A percentile compares a stretch with the other conserved stretches of the same genome.
Conservation (phyloP, 495 filamentous ascomycete genomes). For the Penicillium subrubescens region DNA sequence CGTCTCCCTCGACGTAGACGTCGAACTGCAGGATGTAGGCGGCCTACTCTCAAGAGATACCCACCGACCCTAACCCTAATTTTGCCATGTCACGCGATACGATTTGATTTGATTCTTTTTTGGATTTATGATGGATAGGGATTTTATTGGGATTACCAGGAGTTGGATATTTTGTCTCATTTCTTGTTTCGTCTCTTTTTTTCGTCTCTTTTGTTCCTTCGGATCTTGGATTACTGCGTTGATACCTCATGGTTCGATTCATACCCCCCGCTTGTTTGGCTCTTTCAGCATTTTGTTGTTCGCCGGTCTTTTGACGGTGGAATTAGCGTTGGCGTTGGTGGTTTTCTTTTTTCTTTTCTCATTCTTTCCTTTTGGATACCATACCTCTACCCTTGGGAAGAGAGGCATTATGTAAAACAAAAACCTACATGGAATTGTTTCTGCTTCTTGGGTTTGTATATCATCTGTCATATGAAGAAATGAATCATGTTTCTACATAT, state of each 20-base stretch:
- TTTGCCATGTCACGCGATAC: constrained; percentile 9
- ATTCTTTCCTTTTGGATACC: background rate
- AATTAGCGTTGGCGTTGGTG: constrained; percentile 22
- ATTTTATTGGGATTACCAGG: background rate
- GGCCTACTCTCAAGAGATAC: constrained; percentile 43
- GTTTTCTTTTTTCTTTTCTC: constrained; percentile 11
- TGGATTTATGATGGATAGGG: background rate
- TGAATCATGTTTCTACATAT: background rate
- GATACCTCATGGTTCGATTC: background rate
- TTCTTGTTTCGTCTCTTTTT: background rate
- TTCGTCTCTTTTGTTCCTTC: no score
- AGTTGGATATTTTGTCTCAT: constrained; percentile 3
- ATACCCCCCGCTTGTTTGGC: background rate
- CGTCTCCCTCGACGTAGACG: constrained; percentile 23
- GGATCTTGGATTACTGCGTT: background rate
- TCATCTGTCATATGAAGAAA: background rate
- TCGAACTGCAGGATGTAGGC: constrained; percentile 57
- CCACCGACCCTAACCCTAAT: background rate
- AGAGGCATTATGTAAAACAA: constrained; percentile 2
- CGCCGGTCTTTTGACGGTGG: constrained; percentile 11
- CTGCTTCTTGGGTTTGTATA: background rate
- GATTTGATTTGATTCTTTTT: background rate
- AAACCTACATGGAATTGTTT: constrained; percentile 1
- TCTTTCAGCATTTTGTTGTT: constrained; percentile 12
- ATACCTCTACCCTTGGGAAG: background rate